phyloP scores from a whole-genome alignment of 208 protist genomes.

The Tritrichomonas foetus region DNA sequence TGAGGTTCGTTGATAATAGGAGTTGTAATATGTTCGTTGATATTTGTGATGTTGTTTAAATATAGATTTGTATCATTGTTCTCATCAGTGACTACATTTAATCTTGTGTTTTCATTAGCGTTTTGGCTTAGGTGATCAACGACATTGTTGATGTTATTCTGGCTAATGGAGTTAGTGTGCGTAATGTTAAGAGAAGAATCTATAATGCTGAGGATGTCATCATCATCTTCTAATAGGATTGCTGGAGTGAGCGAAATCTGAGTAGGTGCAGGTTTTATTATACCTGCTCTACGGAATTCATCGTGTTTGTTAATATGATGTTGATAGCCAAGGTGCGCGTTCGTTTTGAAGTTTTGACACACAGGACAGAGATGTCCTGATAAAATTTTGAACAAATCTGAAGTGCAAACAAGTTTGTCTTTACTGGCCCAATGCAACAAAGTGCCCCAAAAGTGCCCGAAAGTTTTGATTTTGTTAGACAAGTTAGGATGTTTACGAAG shows the following conservation, averaged over 20 bases:
- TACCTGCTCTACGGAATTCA: background rate
- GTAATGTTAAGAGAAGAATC: background rate
- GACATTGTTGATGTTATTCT: no score
- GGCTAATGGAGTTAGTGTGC: background rate
- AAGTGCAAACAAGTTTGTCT: background rate
- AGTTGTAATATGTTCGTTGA: no score
- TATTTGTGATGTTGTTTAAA: background rate
- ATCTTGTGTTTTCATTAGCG: background rate
- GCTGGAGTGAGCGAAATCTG: background rate
- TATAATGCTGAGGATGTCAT: background rate
- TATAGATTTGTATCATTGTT: background rate
- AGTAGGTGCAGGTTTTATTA: background rate
- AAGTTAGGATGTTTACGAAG: background rate
- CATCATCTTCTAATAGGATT: background rate
- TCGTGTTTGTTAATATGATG: background rate
- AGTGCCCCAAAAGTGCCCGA: background rate
- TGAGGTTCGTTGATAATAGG: no score
- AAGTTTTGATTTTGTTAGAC: background rate
- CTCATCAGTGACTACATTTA: background rate
- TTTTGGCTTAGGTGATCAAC: background rate
- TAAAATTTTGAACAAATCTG: background rate
- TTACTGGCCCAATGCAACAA: background rate
- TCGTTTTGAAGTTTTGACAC: background rate
- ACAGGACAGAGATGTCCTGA: background rate
- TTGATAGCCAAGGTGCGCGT: background rate